Percentiles rank a stretch among this genome's conserved stretches.
These are phyloP conservation scores for Diaporthe vaccinii DNA, from an alignment of 2,329 filamentous ascomycete genomes.

Conservation along the genomic window DNA sequence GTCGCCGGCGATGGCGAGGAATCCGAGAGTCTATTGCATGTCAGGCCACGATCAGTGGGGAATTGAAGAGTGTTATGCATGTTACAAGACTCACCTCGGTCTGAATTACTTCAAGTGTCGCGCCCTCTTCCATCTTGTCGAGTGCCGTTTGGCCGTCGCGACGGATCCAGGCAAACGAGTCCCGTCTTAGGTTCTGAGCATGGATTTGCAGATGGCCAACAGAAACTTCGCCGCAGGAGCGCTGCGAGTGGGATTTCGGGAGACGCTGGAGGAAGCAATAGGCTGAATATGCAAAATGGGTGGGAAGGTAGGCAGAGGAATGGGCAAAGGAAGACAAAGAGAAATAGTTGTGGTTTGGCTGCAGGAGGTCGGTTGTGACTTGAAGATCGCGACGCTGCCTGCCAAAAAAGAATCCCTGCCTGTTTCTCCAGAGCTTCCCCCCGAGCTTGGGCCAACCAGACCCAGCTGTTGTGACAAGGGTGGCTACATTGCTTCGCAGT, in stretches of 20 bases:
- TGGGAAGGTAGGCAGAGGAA: background rate
- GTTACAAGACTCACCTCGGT: slow-evolving; percentile 75
- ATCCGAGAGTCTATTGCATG: slow-evolving; percentile 75
- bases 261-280: background rate
- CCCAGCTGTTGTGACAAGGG: slow-evolving; percentile 24
- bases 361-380: slow-evolving; percentile 18
- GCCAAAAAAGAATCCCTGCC: slow-evolving; percentile 37
- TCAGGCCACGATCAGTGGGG: background rate
- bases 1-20: slow-evolving; percentile 83
- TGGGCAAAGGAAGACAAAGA: slow-evolving; percentile 29
- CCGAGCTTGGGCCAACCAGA: slow-evolving; percentile 39
- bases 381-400: slow-evolving; percentile 38
- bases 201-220: slow-evolving; percentile 5
- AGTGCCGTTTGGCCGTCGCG: slow-evolving; percentile 41
- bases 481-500: slow-evolving; percentile 40
- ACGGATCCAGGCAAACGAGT: slow-evolving; percentile 38
- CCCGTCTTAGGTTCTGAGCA: slow-evolving; percentile 34
- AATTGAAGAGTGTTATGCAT: too few species aligned
- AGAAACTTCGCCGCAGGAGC: background rate
- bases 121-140: slow-evolving; percentile 61
- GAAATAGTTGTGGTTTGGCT: slow-evolving; percentile 14
- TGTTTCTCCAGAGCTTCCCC: slow-evolving; percentile 39
- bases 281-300: background rate
- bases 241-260: background rate
- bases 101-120: slow-evolving; percentile 81